These are phyloP conservation scores for Candida nemodendra DNA, from an alignment of 805 yeast genomes.

Conservation along the genomic window DNA sequence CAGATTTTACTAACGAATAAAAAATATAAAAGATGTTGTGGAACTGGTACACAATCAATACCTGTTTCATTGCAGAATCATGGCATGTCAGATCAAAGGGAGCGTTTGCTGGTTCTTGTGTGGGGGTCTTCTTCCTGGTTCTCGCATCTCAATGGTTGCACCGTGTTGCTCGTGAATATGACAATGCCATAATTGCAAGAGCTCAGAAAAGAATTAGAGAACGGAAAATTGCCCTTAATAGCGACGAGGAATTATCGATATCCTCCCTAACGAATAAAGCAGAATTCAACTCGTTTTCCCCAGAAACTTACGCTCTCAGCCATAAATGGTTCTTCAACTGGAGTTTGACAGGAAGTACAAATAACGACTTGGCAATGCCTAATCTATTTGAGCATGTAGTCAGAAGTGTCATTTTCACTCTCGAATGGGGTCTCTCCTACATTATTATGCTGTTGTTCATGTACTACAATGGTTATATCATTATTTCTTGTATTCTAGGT, in stretches of 20 bases:
- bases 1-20: not conserved
- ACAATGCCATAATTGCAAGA: slow-evolving; percentile 35
- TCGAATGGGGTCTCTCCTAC: slow-evolving; percentile 65
- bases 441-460: slow-evolving; percentile 69
- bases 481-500: slow-evolving; percentile 61
- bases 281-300: slow-evolving; percentile 13
- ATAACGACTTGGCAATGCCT: slow-evolving; percentile 31
- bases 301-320: slow-evolving; percentile 22
- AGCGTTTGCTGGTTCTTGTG: slow-evolving; percentile 71
- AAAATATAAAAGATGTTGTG: slow-evolving; percentile 57
- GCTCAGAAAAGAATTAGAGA: slow-evolving; percentile 1
- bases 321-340: slow-evolving; percentile 12
- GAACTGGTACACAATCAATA: slow-evolving; percentile 71
- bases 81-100: slow-evolving; percentile 63
- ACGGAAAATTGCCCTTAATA: not conserved
- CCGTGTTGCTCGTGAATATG: slow-evolving; percentile 53
- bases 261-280: not conserved
- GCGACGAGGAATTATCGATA: not conserved
- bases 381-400: slow-evolving; percentile 48
- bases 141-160: slow-evolving; percentile 57
- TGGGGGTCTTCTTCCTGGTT: slow-evolving; percentile 63
- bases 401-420: slow-evolving; percentile 48
- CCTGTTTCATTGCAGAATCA: slow-evolving; percentile 59
- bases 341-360: slow-evolving; percentile 29
- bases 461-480: slow-evolving; percentile 71